Evolutionary conservation across 1,284 basidiomycete species (phyloP).

Genomic region (Anthracocystis walkeri): DNA sequence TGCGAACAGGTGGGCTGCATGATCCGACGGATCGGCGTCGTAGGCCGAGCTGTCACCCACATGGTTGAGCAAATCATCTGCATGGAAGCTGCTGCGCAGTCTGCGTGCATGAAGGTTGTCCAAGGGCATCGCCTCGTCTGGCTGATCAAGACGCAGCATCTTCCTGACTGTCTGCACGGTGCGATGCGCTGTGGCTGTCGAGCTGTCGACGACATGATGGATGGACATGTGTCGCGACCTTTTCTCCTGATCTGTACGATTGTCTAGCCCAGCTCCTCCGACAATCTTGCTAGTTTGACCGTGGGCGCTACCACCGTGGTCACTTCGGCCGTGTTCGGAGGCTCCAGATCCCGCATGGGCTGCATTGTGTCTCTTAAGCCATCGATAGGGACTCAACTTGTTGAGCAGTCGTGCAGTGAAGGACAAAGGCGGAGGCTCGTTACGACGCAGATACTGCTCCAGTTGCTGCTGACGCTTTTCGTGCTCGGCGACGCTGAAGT

Average conservation of each 20-base stretch:
- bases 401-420: conserved; percentile 73
- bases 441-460: conserved; percentile 72
- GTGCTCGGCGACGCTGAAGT: conserved; percentile 92
- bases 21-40: conserved; percentile 48
- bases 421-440: conserved; percentile 63
- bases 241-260: conserved; percentile 31
- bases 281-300: conserved; percentile 47
- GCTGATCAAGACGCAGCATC: conserved; percentile 72
- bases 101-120: conserved; percentile 66
- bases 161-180: conserved; percentile 50
- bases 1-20: conserved; percentile 71
- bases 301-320: conserved; percentile 12
- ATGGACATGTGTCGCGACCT: conserved; percentile 30
- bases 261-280: conserved; percentile 31
- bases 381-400: conserved; percentile 87
- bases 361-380: conserved; percentile 75
- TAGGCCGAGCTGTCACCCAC: conserved; percentile 15
- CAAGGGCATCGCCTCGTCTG: conserved; percentile 76
- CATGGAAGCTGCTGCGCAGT: conserved; percentile 54
- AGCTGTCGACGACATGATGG: conserved; percentile 31
- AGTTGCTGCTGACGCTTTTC: conserved; percentile 87
- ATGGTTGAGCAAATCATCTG: conserved; percentile 40
- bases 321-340: conserved; percentile 28
- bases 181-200: conserved; percentile 39
- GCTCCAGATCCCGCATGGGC: conserved; percentile 24